phyloP scores from a whole-genome alignment of 352 stramenopile genomes.

The Globisporangium nunn region DNA sequence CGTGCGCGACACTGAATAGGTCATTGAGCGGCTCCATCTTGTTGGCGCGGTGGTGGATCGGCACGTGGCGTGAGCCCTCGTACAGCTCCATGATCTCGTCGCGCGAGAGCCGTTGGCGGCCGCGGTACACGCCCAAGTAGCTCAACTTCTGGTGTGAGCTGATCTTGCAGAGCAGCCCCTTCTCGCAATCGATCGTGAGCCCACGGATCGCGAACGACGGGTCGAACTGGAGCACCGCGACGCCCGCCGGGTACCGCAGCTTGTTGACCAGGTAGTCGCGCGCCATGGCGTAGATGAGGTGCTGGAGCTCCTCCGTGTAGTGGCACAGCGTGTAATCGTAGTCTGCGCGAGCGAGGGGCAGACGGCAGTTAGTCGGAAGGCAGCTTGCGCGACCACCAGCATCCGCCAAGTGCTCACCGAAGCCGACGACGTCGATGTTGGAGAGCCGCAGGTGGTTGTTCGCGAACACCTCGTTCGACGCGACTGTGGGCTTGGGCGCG shows the following conservation, averaged over 20 bases:
- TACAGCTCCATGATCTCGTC: conserved; percentile 86
- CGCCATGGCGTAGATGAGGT: conserved; percentile 92
- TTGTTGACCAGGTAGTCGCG: conserved; percentile 81
- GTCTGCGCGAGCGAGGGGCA: conserved; percentile 30
- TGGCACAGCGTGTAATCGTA: conserved; percentile 94
- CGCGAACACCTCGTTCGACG: conserved; percentile 58
- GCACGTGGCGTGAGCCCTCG: conserved; percentile 82
- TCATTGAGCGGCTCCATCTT: conserved; percentile 92
- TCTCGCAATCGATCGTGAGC: conserved; percentile 91
- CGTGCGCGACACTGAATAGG: conserved; percentile 91
- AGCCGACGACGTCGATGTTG: conserved; percentile 67
- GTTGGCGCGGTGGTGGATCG: conserved; percentile 65
- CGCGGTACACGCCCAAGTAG: conserved; percentile 73
- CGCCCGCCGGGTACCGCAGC: conserved; percentile 79
- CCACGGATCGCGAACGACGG: conserved; percentile 89
- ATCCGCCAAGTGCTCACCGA: conserved; percentile 24
- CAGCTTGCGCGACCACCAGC: background rate
- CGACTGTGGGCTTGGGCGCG: conserved; percentile 25
- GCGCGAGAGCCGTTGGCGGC: conserved; percentile 74
- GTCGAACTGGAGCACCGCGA: conserved; percentile 79
- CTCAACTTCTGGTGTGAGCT: conserved; percentile 91
- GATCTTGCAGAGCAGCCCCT: conserved; percentile 91
- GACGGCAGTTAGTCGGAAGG: too few species aligned
- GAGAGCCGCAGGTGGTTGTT: conserved; percentile 66
- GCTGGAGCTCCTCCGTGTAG: conserved; percentile 88